Base-by-base conservation (phyloP, 2,329 filamentous ascomycete genomes). In the Rachicladosporium sp. region DNA sequence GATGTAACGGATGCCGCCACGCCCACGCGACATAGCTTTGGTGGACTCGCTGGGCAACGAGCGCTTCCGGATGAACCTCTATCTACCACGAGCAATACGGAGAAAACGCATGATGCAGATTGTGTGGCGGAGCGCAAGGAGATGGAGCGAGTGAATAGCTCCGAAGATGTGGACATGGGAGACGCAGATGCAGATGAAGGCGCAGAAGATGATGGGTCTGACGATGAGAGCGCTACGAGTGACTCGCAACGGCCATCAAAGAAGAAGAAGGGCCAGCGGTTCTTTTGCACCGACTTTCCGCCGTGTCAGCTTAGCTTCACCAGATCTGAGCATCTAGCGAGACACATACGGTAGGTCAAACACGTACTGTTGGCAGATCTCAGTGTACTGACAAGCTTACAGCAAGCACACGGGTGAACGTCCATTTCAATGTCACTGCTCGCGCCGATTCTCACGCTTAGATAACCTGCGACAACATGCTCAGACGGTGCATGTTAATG, bases 401-500 rank as follows among this genome's bases (percentile, higher is more conserved):
- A 91, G 87, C 53, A 96, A 96, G 74, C 91, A 98, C 56, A 98
- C 91, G 1, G 91, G 91, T 38, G 91, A 98, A 66, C 79, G 91
- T 21, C 91, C 91, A 0, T 98, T 96, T 54, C 83, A 93, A 61
- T 98, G 91, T 51, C 91, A 96, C 61, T 98, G 91, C 62, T 85
- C 82, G 2, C 77, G 91, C 37, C 77, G 87, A 40, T 98, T 98
- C 59, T 96, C 91, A 7, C 77, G 89, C 36, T 73, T 96, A 34
- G 89, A 98, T 61, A 98, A 98, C 56, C 68, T 98, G 37, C 78
- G 91, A 43, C 91, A 98, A 58, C 91, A 98, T 69, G 91, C 91
- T 33, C 88, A 95, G 61, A 96, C 91, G 0, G 91, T 98, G 1
- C 91, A 98, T 59, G 83, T 93, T 42, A 95, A 96, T 59, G 91